These are phyloP conservation scores for Fusarium drepaniforme DNA, from an alignment of 2,329 filamentous ascomycete genomes.

Conservation along the genomic window DNA sequence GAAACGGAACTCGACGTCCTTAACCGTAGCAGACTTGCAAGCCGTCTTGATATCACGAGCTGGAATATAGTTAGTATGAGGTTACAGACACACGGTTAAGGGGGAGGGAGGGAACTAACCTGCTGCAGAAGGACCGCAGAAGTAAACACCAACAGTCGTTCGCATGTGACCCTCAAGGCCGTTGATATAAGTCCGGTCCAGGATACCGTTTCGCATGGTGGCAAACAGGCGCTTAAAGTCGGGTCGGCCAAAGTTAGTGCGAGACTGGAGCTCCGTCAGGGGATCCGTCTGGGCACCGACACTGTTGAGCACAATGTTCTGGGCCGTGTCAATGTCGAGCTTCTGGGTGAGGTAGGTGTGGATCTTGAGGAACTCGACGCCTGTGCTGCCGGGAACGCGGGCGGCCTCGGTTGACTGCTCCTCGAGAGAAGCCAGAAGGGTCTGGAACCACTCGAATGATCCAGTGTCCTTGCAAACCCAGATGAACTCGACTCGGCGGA, in stretches of 20 bases:
- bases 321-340: constrained; percentile 89
- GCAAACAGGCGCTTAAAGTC: constrained; percentile 86
- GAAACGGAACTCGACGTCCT: constrained; percentile 93
- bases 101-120: constrained; percentile 55
- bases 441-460: constrained; percentile 99
- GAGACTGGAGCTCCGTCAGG: constrained; percentile 87
- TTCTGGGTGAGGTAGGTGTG: constrained; percentile 98
- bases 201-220: constrained; percentile 88
- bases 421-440: constrained; percentile 90
- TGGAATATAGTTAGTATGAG: constrained; percentile 55
- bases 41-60: constrained; percentile 89
- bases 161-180: constrained; percentile 81
- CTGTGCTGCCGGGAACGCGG: constrained; percentile 74
- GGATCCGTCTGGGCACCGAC: constrained; percentile 91
- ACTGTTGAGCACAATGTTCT: constrained; percentile 97
- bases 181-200: constrained; percentile 86
- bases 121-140: constrained; percentile 87
- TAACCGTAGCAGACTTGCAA: constrained; percentile 77
- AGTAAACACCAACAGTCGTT: constrained; percentile 96
- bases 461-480: constrained; percentile 97
- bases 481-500: constrained; percentile 97
- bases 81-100: background rate
- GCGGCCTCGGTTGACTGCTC: constrained; percentile 81
- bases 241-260: constrained; percentile 95
- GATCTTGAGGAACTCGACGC: constrained; percentile 91